Evolutionary conservation across 2,329 filamentous ascomycete species (phyloP).

Genomic region (Chaetomium olivaceum): DNA sequence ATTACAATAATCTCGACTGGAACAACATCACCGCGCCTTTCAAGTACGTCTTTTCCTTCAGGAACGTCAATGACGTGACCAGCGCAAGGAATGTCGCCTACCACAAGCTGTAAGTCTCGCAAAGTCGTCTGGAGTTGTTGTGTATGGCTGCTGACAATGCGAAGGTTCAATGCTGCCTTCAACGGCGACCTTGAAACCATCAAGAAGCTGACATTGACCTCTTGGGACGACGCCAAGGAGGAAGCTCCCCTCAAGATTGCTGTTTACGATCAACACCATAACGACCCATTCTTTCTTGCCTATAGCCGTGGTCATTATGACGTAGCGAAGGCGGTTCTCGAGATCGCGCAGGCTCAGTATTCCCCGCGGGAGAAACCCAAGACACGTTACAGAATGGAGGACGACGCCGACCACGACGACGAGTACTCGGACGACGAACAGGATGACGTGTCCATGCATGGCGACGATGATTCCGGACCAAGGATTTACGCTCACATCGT

Average conservation of each 20-base stretch:
- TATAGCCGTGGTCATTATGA: conserved; percentile 65
- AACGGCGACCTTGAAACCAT: conserved; percentile 65
- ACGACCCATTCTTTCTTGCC: conserved; percentile 68
- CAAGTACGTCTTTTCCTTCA: conserved; percentile 54
- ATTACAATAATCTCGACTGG: conserved; percentile 1
- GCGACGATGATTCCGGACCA: conserved; percentile 43
- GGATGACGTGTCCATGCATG: conserved; percentile 35
- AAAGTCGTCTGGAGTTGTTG: not conserved
- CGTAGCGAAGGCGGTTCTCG: conserved; percentile 65
- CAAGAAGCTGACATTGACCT: conserved; percentile 61
- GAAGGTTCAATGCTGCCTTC: conserved; percentile 73
- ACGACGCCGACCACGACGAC: not conserved
- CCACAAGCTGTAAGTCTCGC: conserved; percentile 56
- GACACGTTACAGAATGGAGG: conserved; percentile 51
- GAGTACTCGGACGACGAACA: conserved; percentile 39
- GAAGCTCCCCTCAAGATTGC: conserved; percentile 65
- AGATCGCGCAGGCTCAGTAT: conserved; percentile 71
- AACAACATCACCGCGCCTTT: conserved; percentile 43
- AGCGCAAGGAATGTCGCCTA: conserved; percentile 60
- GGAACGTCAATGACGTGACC: conserved; percentile 55
- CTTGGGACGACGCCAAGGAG: conserved; percentile 56
- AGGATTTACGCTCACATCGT: conserved; percentile 57
- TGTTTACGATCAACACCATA: conserved; percentile 50
- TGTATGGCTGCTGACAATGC: conserved; percentile 30
- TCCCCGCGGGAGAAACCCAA: conserved; percentile 55